Conservation (phyloP, 2,329 filamentous ascomycete species). For the Sclerotinia subarctica region DNA sequence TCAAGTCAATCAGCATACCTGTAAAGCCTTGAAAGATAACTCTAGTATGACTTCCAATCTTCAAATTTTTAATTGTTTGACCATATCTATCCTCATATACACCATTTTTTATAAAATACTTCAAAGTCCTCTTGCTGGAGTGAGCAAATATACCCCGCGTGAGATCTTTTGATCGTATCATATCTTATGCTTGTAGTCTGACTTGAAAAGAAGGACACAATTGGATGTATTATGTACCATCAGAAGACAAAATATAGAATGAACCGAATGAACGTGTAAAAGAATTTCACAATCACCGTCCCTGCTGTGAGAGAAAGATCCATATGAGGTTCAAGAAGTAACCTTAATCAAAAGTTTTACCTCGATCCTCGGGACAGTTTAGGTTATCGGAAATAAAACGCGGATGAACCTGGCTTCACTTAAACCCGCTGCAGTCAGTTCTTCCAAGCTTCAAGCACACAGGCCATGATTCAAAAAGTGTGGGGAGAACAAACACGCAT, state of each 20-base stretch:
- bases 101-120: conserved; percentile 26
- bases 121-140: conserved; percentile 9
- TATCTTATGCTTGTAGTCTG: neutral
- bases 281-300: neutral
- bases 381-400: neutral
- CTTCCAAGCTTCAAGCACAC: too few species aligned
- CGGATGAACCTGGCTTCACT: neutral
- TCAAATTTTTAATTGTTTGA: conserved; percentile 63
- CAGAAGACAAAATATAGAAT: neutral
- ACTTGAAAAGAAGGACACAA: too few species aligned
- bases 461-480: neutral
- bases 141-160: conserved; percentile 26
- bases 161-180: conserved; percentile 15
- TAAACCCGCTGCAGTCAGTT: neutral
- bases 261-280: neutral
- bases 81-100: conserved; percentile 34
- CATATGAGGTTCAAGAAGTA: neutral
- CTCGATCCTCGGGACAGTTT: neutral
- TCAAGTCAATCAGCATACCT: conserved; percentile 40
- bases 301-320: neutral
- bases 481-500: neutral
- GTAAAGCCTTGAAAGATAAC: conserved; percentile 73
- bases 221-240: neutral
- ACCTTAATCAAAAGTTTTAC: neutral
- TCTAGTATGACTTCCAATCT: conserved; percentile 62